These are phyloP conservation scores for Plasmopara muralis DNA, from an alignment of 352 stramenopile genomes.

Conservation along the genomic window DNA sequence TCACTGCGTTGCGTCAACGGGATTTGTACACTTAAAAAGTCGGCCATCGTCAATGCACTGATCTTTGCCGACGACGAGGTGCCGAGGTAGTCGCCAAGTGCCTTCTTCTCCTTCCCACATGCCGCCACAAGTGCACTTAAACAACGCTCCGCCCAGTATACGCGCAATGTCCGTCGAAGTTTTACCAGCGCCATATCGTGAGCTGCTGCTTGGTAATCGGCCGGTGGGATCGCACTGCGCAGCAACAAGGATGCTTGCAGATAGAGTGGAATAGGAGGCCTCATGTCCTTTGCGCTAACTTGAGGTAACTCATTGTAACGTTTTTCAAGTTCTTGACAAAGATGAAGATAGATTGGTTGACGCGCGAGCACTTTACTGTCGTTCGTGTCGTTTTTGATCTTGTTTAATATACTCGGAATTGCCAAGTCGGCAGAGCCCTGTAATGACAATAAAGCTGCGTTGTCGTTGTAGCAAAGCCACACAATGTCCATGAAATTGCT, in stretches of 20 bases:
- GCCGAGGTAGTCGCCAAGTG: conserved; percentile 21
- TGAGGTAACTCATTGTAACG: conserved; percentile 24
- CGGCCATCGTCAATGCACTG: conserved; percentile 67
- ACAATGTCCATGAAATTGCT: conserved; percentile 69
- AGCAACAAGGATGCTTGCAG: conserved; percentile 56
- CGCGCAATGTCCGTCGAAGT: conserved; percentile 38
- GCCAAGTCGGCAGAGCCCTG: conserved; percentile 40
- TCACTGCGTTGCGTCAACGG: conserved; percentile 28
- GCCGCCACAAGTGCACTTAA: conserved; percentile 39
- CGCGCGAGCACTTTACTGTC: conserved; percentile 22
- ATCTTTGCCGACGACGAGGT: conserved; percentile 31
- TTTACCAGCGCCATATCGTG: conserved; percentile 33
- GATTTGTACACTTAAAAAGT: conserved; percentile 66
- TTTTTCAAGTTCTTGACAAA: conserved; percentile 54
- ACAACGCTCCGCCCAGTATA: conserved; percentile 61
- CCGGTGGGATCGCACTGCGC: conserved; percentile 46
- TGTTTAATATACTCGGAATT: conserved; percentile 52
- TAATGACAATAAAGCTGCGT: conserved; percentile 43
- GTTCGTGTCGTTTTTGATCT: conserved; percentile 26
- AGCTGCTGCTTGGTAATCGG: conserved; percentile 35
- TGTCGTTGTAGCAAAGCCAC: conserved; percentile 77
- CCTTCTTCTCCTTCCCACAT: conserved; percentile 24
- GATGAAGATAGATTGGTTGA: conserved; percentile 49
- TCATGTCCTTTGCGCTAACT: background rate
- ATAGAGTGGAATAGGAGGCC: conserved; percentile 28